A percentile compares a stretch with the other conserved stretches of the same genome.
Conservation (phyloP, 805 yeast genomes). For the Lipomyces spencermartinsiae region DNA sequence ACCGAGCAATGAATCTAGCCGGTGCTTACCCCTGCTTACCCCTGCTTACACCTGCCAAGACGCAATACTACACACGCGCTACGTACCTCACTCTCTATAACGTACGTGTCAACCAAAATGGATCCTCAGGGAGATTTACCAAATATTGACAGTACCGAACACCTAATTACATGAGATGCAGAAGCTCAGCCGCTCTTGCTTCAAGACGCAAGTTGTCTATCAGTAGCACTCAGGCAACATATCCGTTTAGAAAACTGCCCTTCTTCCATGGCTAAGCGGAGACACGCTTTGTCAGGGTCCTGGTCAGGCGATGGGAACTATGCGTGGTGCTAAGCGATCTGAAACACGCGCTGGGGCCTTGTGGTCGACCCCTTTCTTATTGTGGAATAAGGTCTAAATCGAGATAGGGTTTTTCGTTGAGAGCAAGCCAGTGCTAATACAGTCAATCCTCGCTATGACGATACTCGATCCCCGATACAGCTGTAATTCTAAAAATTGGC, state of each 20-base stretch:
- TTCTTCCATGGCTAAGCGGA: neutral
- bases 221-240: neutral
- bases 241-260: neutral
- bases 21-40: constrained; percentile 1
- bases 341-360: neutral
- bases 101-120: neutral
- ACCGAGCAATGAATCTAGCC: neutral
- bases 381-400: too few relatives aligned
- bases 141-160: neutral
- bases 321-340: neutral
- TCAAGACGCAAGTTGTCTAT: neutral
- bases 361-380: too few relatives aligned
- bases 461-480: too few relatives aligned
- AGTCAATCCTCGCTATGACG: too few relatives aligned
- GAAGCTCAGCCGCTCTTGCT: neutral
- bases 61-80: neutral
- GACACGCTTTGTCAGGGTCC: neutral
- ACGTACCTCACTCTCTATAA: neutral
- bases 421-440: too few relatives aligned
- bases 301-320: neutral
- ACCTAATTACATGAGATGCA: neutral
- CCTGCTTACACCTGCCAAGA: neutral
- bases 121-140: neutral
- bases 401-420: too few relatives aligned
- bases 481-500: too few relatives aligned